Evolutionary conservation across 345 rosid species (phyloP).

Genomic region (Turnera subulata): DNA sequence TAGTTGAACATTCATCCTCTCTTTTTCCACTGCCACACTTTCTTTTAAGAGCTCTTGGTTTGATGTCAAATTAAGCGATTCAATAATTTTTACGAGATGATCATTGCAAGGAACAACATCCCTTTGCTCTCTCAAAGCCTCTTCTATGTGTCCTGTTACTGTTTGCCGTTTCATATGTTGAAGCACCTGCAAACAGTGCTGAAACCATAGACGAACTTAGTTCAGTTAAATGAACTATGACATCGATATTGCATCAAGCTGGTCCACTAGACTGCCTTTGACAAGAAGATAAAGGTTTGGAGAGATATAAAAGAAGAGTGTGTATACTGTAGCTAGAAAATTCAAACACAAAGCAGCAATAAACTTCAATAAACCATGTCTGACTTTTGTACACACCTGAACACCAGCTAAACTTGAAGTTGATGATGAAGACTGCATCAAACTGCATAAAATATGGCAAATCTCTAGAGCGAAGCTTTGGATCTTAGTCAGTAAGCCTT

Average conservation of each 20-base stretch:
- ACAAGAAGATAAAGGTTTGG: constrained; percentile 4
- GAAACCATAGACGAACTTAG: constrained; percentile 33
- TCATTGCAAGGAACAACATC: constrained; percentile 49
- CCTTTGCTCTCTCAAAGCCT: constrained; percentile 42
- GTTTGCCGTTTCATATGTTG: constrained; percentile 45
- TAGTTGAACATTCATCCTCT: constrained; percentile 43
- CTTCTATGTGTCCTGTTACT: constrained; percentile 42
- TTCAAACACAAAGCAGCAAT: neutral
- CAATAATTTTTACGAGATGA: constrained; percentile 45
- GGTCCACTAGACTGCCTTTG: constrained; percentile 4
- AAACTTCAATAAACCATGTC: neutral
- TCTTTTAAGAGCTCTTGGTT: constrained; percentile 70
- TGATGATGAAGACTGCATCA: constrained; percentile 42
- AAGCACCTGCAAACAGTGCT: constrained; percentile 66
- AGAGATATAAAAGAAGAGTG: neutral
- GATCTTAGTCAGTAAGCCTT: constrained; percentile 48
- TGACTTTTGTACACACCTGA: constrained; percentile 45
- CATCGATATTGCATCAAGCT: constrained; percentile 7
- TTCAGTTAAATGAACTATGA: constrained; percentile 11
- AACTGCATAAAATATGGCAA: constrained; percentile 42
- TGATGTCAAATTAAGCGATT: constrained; percentile 52
- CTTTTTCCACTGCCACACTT: constrained; percentile 78
- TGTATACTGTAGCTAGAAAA: too few species aligned
- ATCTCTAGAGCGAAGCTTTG: constrained; percentile 59
- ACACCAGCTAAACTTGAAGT: constrained; percentile 43